Conservation (phyloP, 768 basidiomycete genomes). For the Melanogaster broomeanus region DNA sequence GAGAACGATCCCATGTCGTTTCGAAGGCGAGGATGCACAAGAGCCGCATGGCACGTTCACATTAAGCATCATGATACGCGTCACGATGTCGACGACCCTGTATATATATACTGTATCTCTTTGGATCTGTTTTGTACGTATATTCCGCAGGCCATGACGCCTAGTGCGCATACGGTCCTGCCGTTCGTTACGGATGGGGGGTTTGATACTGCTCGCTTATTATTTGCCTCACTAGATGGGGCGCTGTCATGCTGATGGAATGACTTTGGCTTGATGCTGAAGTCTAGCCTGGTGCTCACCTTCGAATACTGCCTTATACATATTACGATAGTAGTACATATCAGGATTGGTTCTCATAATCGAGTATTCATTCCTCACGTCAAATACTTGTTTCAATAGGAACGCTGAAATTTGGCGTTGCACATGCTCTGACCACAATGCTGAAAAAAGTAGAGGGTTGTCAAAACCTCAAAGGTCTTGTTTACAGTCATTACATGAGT, state of each 20-base stretch:
- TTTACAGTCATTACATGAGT: too few species aligned
- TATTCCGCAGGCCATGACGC: background rate
- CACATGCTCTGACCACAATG: too few species aligned
- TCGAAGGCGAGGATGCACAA: constrained; percentile 17
- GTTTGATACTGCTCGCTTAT: background rate
- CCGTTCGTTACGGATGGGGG: background rate
- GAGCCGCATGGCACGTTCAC: constrained; percentile 9
- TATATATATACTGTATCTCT: background rate
- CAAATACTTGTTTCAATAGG: too few species aligned
- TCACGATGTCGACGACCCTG: background rate
- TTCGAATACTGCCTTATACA: background rate
- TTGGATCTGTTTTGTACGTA: background rate
- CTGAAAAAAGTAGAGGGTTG: too few species aligned
- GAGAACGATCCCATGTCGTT: background rate
- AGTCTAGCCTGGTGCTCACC: background rate
- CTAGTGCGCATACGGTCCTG: background rate
- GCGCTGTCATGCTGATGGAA: background rate
- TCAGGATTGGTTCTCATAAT: too few species aligned
- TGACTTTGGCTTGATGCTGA: background rate
- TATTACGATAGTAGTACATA: background rate
- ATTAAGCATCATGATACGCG: constrained; percentile 7
- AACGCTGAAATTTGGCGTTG: too few species aligned
- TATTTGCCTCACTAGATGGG: background rate
- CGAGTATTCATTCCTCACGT: too few species aligned
- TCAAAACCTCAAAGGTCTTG: too few species aligned